phyloP scores from a whole-genome alignment of 1,139 yeast species.

The Geotrichum fermentans region DNA sequence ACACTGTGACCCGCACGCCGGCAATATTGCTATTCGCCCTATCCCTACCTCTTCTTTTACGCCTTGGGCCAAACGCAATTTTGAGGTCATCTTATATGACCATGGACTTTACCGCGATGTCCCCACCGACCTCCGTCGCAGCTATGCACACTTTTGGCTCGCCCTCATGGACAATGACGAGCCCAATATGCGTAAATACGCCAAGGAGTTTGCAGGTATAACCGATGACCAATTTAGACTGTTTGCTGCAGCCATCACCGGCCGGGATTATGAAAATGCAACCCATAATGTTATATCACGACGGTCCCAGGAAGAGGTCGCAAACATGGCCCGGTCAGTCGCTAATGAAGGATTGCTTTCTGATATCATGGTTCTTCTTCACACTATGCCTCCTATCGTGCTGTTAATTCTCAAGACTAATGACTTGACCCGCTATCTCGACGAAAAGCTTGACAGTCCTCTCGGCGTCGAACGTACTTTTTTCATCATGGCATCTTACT shows the following conservation, averaged over 20 bases:
- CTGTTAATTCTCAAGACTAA: conserved; percentile 85
- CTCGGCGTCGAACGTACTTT: conserved; percentile 86
- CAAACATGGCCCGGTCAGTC: conserved; percentile 59
- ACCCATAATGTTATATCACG: conserved; percentile 53
- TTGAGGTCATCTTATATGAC: conserved; percentile 87
- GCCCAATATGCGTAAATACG: conserved; percentile 62
- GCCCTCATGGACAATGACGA: conserved; percentile 72
- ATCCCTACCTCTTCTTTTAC: conserved; percentile 23
- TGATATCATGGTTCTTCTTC: conserved; percentile 73
- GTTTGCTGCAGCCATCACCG: conserved; percentile 92
- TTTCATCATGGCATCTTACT: conserved; percentile 81
- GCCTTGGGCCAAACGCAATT: conserved; percentile 55
- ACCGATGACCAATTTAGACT: conserved; percentile 72
- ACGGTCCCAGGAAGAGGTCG: conserved; percentile 55
- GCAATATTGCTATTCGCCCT: conserved; percentile 77
- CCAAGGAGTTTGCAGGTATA: conserved; percentile 76
- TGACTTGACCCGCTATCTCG: conserved; percentile 83
- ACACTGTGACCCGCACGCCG: conserved; percentile 98
- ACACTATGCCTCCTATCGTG: conserved; percentile 79
- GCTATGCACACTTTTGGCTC: conserved; percentile 90
- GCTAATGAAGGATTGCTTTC: conserved; percentile 54
- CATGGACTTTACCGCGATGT: conserved; percentile 91
- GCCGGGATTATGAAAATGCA: conserved; percentile 72
- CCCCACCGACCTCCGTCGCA: conserved; percentile 67
- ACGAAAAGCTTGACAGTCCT: conserved; percentile 76